Percentiles rank a stretch among this genome's conserved stretches.
Conservation (phyloP, 345 rosid species). For the Geranium brycei region DNA sequence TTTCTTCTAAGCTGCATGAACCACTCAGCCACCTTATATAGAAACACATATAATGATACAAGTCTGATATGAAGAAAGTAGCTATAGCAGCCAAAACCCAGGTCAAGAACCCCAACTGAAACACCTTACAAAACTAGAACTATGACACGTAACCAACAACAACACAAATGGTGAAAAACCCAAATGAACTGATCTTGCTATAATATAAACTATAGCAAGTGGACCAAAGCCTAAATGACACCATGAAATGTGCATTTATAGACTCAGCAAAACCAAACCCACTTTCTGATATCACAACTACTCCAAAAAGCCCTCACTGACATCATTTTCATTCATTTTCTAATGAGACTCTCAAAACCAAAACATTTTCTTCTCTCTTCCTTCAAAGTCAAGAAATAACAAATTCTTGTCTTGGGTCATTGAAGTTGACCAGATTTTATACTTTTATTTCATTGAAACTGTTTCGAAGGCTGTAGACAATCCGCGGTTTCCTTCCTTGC, state of each 20-base stretch:
- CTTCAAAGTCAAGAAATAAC: too few relatives aligned
- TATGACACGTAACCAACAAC: neutral
- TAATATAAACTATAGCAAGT: too few relatives aligned
- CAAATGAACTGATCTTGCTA: neutral
- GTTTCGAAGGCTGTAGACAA: too few relatives aligned
- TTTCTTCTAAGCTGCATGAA: too few relatives aligned
- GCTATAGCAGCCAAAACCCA: neutral
- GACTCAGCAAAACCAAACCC: neutral
- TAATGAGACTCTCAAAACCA: neutral
- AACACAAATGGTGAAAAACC: neutral
- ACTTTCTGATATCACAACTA: neutral
- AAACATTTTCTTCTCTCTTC: too few relatives aligned
- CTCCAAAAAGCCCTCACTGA: neutral
- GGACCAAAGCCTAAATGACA: neutral
- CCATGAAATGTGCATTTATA: neutral
- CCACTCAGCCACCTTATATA: neutral
- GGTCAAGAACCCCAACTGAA: slow-evolving; percentile 23
- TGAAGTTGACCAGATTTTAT: too few relatives aligned
- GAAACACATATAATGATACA: neutral
- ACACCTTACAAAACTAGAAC: slow-evolving; percentile 2
- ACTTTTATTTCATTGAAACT: too few relatives aligned
- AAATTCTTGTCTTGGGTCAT: neutral
- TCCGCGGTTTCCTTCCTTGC: too few relatives aligned
- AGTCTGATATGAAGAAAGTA: neutral
- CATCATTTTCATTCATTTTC: neutral